Percentiles rank a stretch among this genome's conserved stretches.
phyloP scores from a whole-genome alignment of 2,329 filamentous ascomycete genomes.

The Talaromyces sp. region DNA sequence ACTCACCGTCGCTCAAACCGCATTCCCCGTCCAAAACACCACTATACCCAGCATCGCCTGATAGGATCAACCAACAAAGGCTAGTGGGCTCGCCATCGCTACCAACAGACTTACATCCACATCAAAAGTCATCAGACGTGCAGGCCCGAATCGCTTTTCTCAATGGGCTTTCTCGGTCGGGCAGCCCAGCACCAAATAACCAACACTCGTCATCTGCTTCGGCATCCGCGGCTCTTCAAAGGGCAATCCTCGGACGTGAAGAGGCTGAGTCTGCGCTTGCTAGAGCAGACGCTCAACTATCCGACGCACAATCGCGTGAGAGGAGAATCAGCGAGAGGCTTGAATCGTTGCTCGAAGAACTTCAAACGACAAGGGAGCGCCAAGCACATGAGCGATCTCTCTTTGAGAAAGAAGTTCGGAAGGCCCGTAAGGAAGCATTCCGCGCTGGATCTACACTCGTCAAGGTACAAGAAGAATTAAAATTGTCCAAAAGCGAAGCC shows the following conservation, averaged over 20 bases:
- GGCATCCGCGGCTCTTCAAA: slow-evolving; percentile 38
- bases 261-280: slow-evolving; percentile 38
- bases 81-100: slow-evolving; percentile 35
- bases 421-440: slow-evolving; percentile 52
- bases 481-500: slow-evolving; percentile 37
- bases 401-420: slow-evolving; percentile 53
- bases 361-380: slow-evolving; percentile 46
- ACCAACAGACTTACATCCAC: slow-evolving; percentile 26
- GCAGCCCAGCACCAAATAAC: slow-evolving; percentile 22
- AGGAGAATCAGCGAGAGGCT: slow-evolving; percentile 40
- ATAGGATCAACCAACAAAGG: slow-evolving; percentile 44
- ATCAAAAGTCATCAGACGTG: slow-evolving; percentile 39
- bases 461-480: slow-evolving; percentile 49
- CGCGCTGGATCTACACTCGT: slow-evolving; percentile 50
- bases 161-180: slow-evolving; percentile 36
- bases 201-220: slow-evolving; percentile 24
- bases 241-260: slow-evolving; percentile 41
- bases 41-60: slow-evolving; percentile 41
- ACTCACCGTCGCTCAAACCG: slow-evolving; percentile 27
- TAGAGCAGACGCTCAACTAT: slow-evolving; percentile 29
- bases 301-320: slow-evolving; percentile 38
- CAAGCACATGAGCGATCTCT: slow-evolving; percentile 42
- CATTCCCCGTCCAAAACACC: slow-evolving; percentile 26
- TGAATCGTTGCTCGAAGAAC: slow-evolving; percentile 45
- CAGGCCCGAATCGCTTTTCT: slow-evolving; percentile 45